Conservation (phyloP, 257 asterid species). For the Ilex aquifolium region DNA sequence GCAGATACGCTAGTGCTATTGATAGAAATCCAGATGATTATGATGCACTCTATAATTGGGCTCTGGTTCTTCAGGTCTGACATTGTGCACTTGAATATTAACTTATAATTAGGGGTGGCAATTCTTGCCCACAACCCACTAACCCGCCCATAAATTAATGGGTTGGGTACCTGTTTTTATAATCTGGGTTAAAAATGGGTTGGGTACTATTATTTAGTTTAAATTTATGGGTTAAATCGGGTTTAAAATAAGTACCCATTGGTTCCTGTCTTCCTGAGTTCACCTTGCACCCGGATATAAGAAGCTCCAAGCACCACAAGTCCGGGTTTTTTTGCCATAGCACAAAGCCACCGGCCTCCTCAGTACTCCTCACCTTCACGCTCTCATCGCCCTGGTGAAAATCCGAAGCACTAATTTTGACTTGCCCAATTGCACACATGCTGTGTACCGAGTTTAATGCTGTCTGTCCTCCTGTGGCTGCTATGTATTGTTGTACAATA, state of each 20-base stretch:
- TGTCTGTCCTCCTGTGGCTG: constrained; percentile 85
- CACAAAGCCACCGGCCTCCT: constrained; percentile 79
- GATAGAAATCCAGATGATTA: constrained; percentile 92
- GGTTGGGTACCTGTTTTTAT: too few relatives aligned
- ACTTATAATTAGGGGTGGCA: too few relatives aligned
- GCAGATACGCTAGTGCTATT: constrained; percentile 88
- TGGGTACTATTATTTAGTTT: too few relatives aligned
- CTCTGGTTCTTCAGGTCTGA: constrained; percentile 93
- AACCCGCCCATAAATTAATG: too few relatives aligned
- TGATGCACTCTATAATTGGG: constrained; percentile 99
- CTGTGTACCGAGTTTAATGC: constrained; percentile 58
- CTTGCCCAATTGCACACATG: constrained; percentile 82
- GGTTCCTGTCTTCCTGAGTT: constrained; percentile 92
- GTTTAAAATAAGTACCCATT: too few relatives aligned
- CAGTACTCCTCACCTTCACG: constrained; percentile 58
- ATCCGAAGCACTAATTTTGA: constrained; percentile 69
- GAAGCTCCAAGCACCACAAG: constrained; percentile 70
- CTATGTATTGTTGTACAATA: constrained; percentile 78
- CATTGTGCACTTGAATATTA: constrained; percentile 11
- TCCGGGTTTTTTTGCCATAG: constrained; percentile 93
- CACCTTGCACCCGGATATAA: constrained; percentile 75
- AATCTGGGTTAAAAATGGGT: too few relatives aligned
- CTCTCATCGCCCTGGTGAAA: constrained; percentile 79
- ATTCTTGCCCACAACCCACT: too few relatives aligned
- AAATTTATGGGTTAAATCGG: too few relatives aligned